These are phyloP conservation scores for Chaetomium sp. DNA, from an alignment of 2,329 filamentous ascomycete genomes.

Conservation along the genomic window DNA sequence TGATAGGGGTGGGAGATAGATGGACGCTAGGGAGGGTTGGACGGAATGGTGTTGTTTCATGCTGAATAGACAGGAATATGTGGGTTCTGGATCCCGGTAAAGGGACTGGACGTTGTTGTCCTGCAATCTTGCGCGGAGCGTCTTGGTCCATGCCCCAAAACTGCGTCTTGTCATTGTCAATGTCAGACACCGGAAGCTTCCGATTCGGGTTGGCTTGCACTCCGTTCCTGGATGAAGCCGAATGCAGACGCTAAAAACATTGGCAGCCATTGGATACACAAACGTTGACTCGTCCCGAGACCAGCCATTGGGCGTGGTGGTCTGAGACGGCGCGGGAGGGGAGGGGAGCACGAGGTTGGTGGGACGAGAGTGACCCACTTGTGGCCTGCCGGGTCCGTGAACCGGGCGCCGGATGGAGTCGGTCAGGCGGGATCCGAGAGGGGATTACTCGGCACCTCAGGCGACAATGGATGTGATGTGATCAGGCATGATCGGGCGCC, in stretches of 20 bases:
- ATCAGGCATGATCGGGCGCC: constrained; percentile 20
- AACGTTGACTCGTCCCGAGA: constrained; percentile 6
- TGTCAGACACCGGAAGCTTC: constrained; percentile 9
- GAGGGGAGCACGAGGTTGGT: constrained; percentile 14
- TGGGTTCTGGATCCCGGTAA: background rate
- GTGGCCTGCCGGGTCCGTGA: constrained; percentile 21
- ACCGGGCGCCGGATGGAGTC: constrained; percentile 16
- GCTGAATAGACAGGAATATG: background rate
- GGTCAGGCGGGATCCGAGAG: constrained; percentile 13
- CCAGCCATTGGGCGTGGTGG: constrained; percentile 15
- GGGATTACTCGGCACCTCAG: constrained; percentile 4
- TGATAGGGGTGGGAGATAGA: constrained; percentile 9
- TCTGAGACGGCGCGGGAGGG: constrained; percentile 19
- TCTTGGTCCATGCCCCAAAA: constrained; percentile 18
- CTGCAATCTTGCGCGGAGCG: constrained; percentile 6
- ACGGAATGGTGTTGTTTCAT: constrained; percentile 14
- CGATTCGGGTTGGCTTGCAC: constrained; percentile 7
- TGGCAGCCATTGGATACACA: constrained; percentile 15
- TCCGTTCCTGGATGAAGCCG: constrained; percentile 10
- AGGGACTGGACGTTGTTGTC: constrained; percentile 1
- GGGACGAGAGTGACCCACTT: constrained; percentile 11
- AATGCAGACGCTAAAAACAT: constrained; percentile 14
- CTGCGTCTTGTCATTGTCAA: constrained; percentile 13
- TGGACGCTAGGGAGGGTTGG: background rate
- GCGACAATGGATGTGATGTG: background rate